A percentile compares a stretch with the other conserved stretches of the same genome.
Evolutionary conservation across 139 green algal species (phyloP).

Genomic region (Chlamydomonas sp.): DNA sequence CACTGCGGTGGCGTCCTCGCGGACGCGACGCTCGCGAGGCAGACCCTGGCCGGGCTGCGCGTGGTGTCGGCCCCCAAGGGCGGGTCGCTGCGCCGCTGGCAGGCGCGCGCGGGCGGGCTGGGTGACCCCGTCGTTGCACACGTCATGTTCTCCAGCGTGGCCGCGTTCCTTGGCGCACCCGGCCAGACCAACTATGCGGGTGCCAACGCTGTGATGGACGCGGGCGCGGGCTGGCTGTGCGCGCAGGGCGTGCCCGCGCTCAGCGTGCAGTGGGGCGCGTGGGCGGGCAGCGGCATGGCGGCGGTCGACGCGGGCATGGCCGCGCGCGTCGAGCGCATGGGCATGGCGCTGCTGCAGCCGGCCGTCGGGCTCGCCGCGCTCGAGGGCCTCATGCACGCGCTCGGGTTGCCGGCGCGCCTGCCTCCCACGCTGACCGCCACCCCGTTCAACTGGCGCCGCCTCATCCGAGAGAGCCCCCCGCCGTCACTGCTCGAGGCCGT

Average conservation of each 20-base stretch:
- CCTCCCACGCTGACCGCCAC: background rate
- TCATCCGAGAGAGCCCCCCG: too few relatives aligned
- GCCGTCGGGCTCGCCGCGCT: conserved; percentile 48
- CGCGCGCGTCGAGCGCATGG: conserved; percentile 49
- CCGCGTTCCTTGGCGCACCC: conserved; percentile 50
- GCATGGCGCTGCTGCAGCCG: conserved; percentile 52
- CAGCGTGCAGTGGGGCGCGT: conserved; percentile 67
- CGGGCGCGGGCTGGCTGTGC: conserved; percentile 8
- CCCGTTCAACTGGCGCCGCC: conserved; percentile 6
- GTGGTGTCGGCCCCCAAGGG: conserved; percentile 43
- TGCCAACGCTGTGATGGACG: conserved; percentile 58
- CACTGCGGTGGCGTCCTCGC: conserved; percentile 59
- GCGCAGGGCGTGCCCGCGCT: conserved; percentile 26
- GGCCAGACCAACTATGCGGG: conserved; percentile 66
- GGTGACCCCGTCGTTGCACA: conserved; percentile 14
- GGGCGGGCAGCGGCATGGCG: conserved; percentile 60
- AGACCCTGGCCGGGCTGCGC: conserved; percentile 34
- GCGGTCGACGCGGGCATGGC: conserved; percentile 31
- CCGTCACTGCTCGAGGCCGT: background rate
- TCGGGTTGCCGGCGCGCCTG: background rate
- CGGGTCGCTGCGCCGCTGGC: conserved; percentile 8
- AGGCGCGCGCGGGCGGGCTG: background rate
- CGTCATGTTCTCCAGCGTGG: conserved; percentile 67
- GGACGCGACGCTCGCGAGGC: conserved; percentile 57
- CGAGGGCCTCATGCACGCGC: conserved; percentile 16